These are phyloP conservation scores for Luvunga scandens DNA, from an alignment of 345 rosid species.

Conservation along the genomic window DNA sequence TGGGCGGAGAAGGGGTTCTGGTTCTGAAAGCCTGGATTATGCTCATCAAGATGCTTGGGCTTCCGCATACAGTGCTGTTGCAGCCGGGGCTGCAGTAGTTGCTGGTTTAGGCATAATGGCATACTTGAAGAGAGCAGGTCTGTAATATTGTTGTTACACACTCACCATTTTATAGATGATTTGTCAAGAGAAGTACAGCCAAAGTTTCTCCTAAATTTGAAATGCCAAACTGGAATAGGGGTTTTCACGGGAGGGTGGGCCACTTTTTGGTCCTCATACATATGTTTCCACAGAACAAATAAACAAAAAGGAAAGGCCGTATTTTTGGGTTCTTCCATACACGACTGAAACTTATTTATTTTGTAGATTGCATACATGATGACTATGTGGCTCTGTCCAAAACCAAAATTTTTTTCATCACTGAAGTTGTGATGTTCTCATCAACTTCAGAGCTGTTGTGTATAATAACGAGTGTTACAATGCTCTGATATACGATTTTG, in stretches of 20 bases:
- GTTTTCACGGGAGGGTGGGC: background rate
- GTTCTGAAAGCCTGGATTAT: constrained; percentile 51
- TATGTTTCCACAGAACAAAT: constrained; percentile 1
- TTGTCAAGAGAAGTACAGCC: background rate
- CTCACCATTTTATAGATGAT: background rate
- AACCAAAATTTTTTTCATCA: constrained; percentile 5
- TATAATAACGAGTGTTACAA: background rate
- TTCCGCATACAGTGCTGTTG: constrained; percentile 78
- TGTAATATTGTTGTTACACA: constrained; percentile 18
- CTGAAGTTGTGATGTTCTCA: background rate
- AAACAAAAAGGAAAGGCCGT: constrained; percentile 5
- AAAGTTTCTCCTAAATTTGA: constrained; percentile 8
- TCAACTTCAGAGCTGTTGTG: background rate
- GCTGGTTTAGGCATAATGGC: constrained; percentile 89
- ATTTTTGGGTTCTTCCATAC: background rate
- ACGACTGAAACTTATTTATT: background rate
- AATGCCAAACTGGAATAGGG: constrained; percentile 5
- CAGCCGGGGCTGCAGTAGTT: constrained; percentile 89
- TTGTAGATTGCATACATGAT: background rate
- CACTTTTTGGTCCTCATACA: constrained; percentile 1
- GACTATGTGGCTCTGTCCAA: background rate
- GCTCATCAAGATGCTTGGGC: constrained; percentile 82
- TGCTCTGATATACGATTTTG: background rate
- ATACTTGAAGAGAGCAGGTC: constrained; percentile 63
- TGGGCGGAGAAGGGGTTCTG: constrained; percentile 36